Percentiles rank a stretch among this genome's conserved stretches.
These are phyloP conservation scores for Chionographis japonica DNA, from an alignment of 106 monocot species.

Conservation along the genomic window DNA sequence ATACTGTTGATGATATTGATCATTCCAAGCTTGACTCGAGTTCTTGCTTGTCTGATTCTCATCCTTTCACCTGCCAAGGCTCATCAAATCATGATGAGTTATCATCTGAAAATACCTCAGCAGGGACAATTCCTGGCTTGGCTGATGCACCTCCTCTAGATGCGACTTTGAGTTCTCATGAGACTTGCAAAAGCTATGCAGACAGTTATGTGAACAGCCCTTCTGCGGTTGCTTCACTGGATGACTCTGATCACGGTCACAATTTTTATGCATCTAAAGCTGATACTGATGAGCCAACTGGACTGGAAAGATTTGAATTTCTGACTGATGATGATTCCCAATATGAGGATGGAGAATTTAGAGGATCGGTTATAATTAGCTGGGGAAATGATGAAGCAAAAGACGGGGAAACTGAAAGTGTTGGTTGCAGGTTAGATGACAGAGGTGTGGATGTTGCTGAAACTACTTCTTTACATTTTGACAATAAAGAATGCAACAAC, in stretches of 20 bases:
- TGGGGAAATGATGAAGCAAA: slow-evolving; percentile 42
- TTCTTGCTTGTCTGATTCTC: too few species aligned
- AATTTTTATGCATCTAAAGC: slow-evolving; percentile 27
- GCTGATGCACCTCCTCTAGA: too few species aligned
- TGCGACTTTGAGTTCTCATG: too few species aligned
- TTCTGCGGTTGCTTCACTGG: slow-evolving; percentile 16
- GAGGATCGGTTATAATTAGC: slow-evolving; percentile 48
- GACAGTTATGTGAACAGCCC: slow-evolving; percentile 8
- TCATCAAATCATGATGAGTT: too few species aligned
- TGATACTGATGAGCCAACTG: slow-evolving; percentile 28
- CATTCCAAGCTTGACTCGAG: too few species aligned
- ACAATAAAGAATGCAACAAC: slow-evolving; percentile 5
- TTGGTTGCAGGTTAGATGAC: slow-evolving; percentile 58
- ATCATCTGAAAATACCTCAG: too few species aligned
- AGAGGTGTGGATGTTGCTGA: slow-evolving; percentile 29
- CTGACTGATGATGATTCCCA: slow-evolving; percentile 71
- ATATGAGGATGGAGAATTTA: slow-evolving; percentile 93
- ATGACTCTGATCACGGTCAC: slow-evolving; percentile 14
- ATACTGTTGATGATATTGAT: too few species aligned
- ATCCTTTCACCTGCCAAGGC: too few species aligned
- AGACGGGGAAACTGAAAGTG: slow-evolving; percentile 46
- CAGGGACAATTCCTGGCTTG: too few species aligned
- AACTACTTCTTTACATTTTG: slow-evolving; percentile 16
- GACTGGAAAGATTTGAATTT: slow-evolving; percentile 35
- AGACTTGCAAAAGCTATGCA: slow-evolving; percentile 1